Base-by-base conservation (phyloP, 495 filamentous ascomycete genomes). In the Talaromyces proteolyticus region DNA sequence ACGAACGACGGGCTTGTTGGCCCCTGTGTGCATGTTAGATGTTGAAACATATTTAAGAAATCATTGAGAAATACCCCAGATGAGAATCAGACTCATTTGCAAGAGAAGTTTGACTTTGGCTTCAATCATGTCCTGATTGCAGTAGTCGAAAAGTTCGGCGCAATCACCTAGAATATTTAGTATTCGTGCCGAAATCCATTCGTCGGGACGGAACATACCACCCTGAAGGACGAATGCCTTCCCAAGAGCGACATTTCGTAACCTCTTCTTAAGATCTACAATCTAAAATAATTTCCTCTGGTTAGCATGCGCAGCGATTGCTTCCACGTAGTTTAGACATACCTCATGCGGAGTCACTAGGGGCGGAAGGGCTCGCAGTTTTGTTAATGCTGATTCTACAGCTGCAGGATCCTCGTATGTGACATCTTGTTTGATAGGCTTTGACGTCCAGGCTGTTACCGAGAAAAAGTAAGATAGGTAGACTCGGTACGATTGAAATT, bases 121-220 rank as follows among this genome's bases (percentile, higher is more conserved):
- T 62, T 96, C 88, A 55, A 98, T 95, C 57, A 87, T 87, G 26
- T 78, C 74, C 60, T 89, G 84, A 58, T 89, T 82, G 66, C 93
- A 98, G 76, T 98, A 98, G 67, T 92, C 88, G 59, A 98, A 98
- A 5, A 98, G 75, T 72, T 98, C 93, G 4, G 93, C 93, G 60
- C 93, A 98, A 69, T 98, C 93, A 47, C 91, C 75, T 78, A 50
- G 22, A 44, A 29, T n/a, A 6, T 12, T 38, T 19, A 47, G 17
- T 38, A 47, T 39, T 34, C 3, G 12, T 40, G 7, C 29, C 10
- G 3, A 17, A 8, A 26, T 24, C 14, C 25, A 51, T 14, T 34
- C 18, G 36, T 53, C 37, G 56, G 47, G 25, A 40, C 26, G 6
- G 19, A 1, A 62, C 62, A 39, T 58, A 70, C 72, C 93, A 46